Conservation (phyloP, 352 stramenopile genomes). For the Phytophthora citricola region DNA sequence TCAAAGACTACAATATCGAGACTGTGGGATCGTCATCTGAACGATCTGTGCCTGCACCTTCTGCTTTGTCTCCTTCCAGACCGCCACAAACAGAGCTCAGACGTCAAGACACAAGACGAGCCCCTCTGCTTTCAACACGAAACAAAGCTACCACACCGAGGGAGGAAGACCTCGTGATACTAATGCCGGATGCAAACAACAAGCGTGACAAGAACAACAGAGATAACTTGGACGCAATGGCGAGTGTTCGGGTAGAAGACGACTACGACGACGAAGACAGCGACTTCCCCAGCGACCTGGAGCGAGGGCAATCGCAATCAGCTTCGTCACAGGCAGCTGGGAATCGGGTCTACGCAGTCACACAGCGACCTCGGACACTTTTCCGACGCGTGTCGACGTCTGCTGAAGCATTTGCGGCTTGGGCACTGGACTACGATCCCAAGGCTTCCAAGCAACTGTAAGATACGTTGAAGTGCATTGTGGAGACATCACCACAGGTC, state of each 20-base stretch:
- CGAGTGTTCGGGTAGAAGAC: slow-evolving; percentile 22
- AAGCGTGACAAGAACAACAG: slow-evolving; percentile 25
- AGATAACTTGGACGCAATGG: slow-evolving; percentile 25
- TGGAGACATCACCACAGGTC: not conserved
- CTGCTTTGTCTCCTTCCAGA: slow-evolving; percentile 10
- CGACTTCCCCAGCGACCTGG: slow-evolving; percentile 16
- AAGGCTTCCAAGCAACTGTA: slow-evolving; percentile 25
- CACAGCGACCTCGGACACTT: slow-evolving; percentile 32
- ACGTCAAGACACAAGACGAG: slow-evolving; percentile 37
- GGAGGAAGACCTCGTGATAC: slow-evolving; percentile 48
- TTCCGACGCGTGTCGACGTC: slow-evolving; percentile 36
- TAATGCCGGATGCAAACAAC: slow-evolving; percentile 23
- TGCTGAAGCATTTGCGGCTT: slow-evolving; percentile 32
- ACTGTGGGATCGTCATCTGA: slow-evolving; percentile 19
- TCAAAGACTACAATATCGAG: slow-evolving; percentile 57
- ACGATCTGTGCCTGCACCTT: not conserved
- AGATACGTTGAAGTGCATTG: not conserved
- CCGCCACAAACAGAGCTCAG: slow-evolving; percentile 1
- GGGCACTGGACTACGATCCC: slow-evolving; percentile 41
- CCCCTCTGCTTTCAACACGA: slow-evolving; percentile 32
- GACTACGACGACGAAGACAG: slow-evolving; percentile 36
- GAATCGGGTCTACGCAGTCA: slow-evolving; percentile 35
- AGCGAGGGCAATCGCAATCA: slow-evolving; percentile 11
- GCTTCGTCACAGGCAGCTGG: slow-evolving; percentile 17
- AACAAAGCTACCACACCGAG: slow-evolving; percentile 23